A percentile compares a stretch with the other conserved stretches of the same genome.
Evolutionary conservation across 2,329 filamentous ascomycete genomes (phyloP).

Genomic region (Cryphonectria nitschkei): DNA sequence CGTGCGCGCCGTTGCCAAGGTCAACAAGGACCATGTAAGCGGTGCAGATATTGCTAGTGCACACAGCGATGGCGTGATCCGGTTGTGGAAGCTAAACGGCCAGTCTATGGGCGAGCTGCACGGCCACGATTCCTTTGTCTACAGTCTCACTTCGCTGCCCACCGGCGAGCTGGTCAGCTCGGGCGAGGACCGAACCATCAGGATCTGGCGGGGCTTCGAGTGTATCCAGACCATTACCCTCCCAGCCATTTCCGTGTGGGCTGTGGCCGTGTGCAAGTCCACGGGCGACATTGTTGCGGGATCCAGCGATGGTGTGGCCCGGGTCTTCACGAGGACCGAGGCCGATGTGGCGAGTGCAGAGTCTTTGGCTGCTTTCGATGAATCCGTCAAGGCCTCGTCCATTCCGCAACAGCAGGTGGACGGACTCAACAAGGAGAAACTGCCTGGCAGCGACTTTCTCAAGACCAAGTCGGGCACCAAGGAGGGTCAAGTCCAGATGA

Average conservation of each 20-base stretch:
- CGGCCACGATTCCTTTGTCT: conserved; percentile 95
- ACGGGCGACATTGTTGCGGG: conserved; percentile 94
- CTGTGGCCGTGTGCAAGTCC: conserved; percentile 78
- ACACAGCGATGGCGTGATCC: conserved; percentile 87
- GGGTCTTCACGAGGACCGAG: conserved; percentile 77
- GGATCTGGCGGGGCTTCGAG: conserved; percentile 80
- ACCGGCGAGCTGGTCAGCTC: conserved; percentile 88
- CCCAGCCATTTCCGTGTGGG: conserved; percentile 95
- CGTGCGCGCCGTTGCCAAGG: conserved; percentile 82
- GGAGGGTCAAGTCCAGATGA: conserved; percentile 94
- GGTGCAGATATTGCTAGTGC: conserved; percentile 94
- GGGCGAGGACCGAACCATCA: conserved; percentile 90
- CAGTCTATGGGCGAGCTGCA: conserved; percentile 75
- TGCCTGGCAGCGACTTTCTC: conserved; percentile 87
- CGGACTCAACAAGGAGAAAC: conserved; percentile 86
- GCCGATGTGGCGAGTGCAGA: conserved; percentile 72
- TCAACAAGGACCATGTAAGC: conserved; percentile 76
- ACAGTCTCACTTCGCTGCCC: conserved; percentile 76
- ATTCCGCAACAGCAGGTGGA: conserved; percentile 87
- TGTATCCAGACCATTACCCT: conserved; percentile 97
- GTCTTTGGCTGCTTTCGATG: conserved; percentile 74
- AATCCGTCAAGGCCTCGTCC: conserved; percentile 78
- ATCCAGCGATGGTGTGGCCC: conserved; percentile 83
- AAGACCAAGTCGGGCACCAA: conserved; percentile 84
- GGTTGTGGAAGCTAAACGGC: conserved; percentile 84